Percentiles rank a stretch among this genome's conserved stretches.
Conservation (phyloP, 2,329 filamentous ascomycete species). For the Clonostachys byssicola region DNA sequence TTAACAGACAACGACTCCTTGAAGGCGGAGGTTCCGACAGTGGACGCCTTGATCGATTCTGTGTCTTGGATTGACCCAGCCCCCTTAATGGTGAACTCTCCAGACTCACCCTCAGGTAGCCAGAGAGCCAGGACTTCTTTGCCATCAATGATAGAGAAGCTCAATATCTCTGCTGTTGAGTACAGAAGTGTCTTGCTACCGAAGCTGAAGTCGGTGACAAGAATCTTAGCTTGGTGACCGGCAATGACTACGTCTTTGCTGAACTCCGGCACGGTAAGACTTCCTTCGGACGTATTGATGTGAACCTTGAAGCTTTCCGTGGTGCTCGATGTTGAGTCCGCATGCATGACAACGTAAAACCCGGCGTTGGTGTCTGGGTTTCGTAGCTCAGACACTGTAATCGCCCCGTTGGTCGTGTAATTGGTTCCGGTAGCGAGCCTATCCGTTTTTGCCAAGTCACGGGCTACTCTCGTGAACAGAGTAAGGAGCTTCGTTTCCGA, state of each 20-base stretch:
- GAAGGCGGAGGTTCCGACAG: too few relatives aligned
- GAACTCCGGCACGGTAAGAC: constrained; percentile 47
- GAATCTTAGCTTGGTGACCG: constrained; percentile 58
- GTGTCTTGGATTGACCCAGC: constrained; percentile 25
- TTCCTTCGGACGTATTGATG: constrained; percentile 51
- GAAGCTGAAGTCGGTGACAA: constrained; percentile 55
- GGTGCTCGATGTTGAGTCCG: constrained; percentile 43
- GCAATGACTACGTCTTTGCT: constrained; percentile 45
- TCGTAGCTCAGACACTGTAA: constrained; percentile 50
- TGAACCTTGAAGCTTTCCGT: constrained; percentile 48
- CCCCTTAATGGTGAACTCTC: constrained; percentile 46
- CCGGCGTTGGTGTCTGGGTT: constrained; percentile 52
- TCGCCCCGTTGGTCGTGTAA: constrained; percentile 44
- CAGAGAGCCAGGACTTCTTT: constrained; percentile 46
- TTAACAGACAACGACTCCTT: constrained; percentile 34
- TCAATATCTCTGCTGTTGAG: constrained; percentile 51
- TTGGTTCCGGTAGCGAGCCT: constrained; percentile 35
- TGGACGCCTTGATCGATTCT: constrained; percentile 19
- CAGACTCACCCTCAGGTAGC: constrained; percentile 47
- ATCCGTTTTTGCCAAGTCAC: constrained; percentile 52
- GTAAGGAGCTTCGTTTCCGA: constrained; percentile 60
- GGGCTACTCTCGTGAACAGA: constrained; percentile 53
- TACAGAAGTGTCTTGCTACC: constrained; percentile 47
- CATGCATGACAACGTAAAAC: constrained; percentile 57
- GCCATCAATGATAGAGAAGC: constrained; percentile 40